Evolutionary conservation across 2,329 filamentous ascomycete genomes (phyloP), one percentile per base, ranked within the genome.

Genomic region (Alternaria novae-zelandiae): DNA sequence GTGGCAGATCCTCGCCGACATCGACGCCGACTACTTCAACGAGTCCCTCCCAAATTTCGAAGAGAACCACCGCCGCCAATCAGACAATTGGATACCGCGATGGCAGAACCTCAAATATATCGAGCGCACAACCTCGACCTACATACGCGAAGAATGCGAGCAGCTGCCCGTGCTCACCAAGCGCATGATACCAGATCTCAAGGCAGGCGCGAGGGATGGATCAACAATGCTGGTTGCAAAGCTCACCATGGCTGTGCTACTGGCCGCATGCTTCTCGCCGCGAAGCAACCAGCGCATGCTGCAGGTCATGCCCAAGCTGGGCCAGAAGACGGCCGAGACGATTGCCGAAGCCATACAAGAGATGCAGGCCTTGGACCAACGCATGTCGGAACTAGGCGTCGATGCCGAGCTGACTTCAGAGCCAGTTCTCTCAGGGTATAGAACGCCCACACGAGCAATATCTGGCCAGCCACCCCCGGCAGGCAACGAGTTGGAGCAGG

Each of bases 21-120:
- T 85, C 65, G 84, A 85, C 66, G 70, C 79, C 54, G 78, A 80
- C 25, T 85, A 84, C 78, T 85, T 86, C 73, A 75, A 78, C 55
- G 82, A 81, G 56, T 74, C 74, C n/a, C 81, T 86, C 11, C 84
- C 84, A 20, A 79, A 78, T 57, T 75, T 78, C 65, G 76, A 79
- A 67, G 83, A 85, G 61, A 75, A 76, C 54, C 76, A 82, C 61
- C 78, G 81, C 53, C 79, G 78, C 50, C 73, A 79, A n/a, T 75
- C 76, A 7, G 81, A 82, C 67, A 83, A 83, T 65, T 86, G 83
- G 83, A 85, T 84, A 54, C 80, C 82, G 50, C 78, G 81, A 79
- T 85, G 83, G 83, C 83, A 85, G 78, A 85, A 85, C 67, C 71
- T 85, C 61, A 85, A 85, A 72, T 81, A 84, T 65, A 80, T 85